Conservation (phyloP, 2,329 filamentous ascomycete genomes). For the Fusarium sp. region DNA sequence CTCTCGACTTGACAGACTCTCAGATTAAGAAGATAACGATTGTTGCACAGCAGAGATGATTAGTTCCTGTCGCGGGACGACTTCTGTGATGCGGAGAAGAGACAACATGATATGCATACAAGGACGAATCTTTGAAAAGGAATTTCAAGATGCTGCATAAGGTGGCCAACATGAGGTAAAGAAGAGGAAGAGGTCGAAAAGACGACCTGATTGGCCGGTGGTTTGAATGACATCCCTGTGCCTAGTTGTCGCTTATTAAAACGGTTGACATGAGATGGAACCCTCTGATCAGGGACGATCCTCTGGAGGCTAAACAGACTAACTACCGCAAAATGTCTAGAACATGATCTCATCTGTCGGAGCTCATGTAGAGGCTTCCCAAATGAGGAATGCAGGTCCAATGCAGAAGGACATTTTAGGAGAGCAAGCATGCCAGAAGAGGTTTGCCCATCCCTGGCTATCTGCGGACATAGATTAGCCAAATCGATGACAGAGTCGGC, state of each 20-base stretch:
- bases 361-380: not conserved
- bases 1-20: constrained; percentile 4
- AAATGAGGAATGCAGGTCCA: constrained; percentile 6
- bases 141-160: constrained; percentile 5
- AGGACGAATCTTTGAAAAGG: constrained; percentile 8
- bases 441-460: constrained; percentile 2
- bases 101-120: not conserved
- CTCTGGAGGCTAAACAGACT: constrained; percentile 2
- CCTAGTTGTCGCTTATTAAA: constrained; percentile 2
- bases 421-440: constrained; percentile 11
- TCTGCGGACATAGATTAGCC: not conserved
- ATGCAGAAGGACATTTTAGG: constrained; percentile 13
- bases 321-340: not conserved
- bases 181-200: not conserved
- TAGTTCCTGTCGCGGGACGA: not conserved
- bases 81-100: constrained; percentile 6
- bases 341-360: not conserved
- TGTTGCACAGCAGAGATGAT: not conserved
- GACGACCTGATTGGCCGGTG: constrained; percentile 19
- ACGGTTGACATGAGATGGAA: constrained; percentile 10
- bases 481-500: not conserved
- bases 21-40: not conserved
- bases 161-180: not conserved
- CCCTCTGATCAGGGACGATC: constrained; percentile 18
- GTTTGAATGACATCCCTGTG: constrained; percentile 13